These are phyloP conservation scores for Syzygium aqueum DNA, from an alignment of 345 rosid genomes.

Conservation along the genomic window DNA sequence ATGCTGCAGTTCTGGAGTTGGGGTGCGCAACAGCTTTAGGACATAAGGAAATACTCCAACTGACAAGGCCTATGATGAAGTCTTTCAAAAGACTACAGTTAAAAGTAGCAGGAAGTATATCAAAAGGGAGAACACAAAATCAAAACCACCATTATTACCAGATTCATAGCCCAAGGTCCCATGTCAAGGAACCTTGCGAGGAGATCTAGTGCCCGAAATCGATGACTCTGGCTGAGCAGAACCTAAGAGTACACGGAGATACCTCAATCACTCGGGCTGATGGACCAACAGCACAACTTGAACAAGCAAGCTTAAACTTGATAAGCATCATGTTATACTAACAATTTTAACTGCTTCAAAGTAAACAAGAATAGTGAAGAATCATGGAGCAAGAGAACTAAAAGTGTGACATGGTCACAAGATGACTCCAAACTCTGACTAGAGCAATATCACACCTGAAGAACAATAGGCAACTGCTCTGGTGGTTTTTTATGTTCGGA, in stretches of 20 bases:
- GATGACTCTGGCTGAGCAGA: slow-evolving; percentile 94
- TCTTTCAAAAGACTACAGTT: background rate
- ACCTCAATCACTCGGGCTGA: background rate
- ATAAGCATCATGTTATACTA: background rate
- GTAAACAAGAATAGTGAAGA: background rate
- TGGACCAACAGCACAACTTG: slow-evolving; percentile 1
- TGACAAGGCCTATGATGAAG: slow-evolving; percentile 66
- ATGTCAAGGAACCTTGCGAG: slow-evolving; percentile 98
- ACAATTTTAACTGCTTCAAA: background rate
- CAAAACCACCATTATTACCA: slow-evolving; percentile 37
- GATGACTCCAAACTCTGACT: slow-evolving; percentile 27
- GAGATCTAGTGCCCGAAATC: slow-evolving; percentile 90
- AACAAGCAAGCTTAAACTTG: background rate
- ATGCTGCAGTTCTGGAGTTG: slow-evolving; percentile 88
- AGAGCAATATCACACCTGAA: slow-evolving; percentile 66
- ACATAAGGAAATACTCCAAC: slow-evolving; percentile 99
- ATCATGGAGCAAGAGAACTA: background rate
- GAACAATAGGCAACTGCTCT: slow-evolving; percentile 97
- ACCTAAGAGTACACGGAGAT: slow-evolving; percentile 39
- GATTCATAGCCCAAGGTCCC: slow-evolving; percentile 99
- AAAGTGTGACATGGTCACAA: background rate
- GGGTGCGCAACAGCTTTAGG: slow-evolving; percentile 84
- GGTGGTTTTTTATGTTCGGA: slow-evolving; percentile 95
- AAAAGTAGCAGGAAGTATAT: background rate
- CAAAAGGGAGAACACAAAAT: background rate